Base-by-base conservation (phyloP, 2,329 filamentous ascomycete species). In the Purpureocillium lavendulum region DNA sequence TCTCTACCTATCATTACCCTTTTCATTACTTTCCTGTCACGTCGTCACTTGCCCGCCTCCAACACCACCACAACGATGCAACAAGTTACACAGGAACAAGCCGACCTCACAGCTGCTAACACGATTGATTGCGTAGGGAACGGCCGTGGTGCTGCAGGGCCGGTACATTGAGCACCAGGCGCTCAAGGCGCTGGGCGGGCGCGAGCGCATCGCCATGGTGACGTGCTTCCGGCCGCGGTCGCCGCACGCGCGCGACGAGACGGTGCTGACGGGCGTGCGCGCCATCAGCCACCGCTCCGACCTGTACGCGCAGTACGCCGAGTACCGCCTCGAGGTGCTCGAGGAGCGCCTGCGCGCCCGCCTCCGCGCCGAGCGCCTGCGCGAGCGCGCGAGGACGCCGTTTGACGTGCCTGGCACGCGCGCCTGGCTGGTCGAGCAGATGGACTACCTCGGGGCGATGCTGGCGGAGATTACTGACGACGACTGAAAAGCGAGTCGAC, bases 161-260 rank as follows among this genome's bases (percentile, higher is more conserved):
- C 68, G 79, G 16, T 82, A 83, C 58, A 79, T 84, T 44, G 71
- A 76, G 45, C 80, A 84, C 53, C 70, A 75, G 43, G 80, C 79
- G 2, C 65, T 81, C 14, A 71, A 69, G 11, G 73, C 77, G 9
- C 58, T 76, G 2, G 75, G 76, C 14, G 66, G 66, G 4, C 67
- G 69, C 17, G 80, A 83, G 55, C 71, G 79, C 28, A 81, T 84
- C 57, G 75, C 67, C 33, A 77, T 80, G 61, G 77, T 84, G 37
- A 84, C 80, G 0, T 77, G 75, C 4, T 82, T 82, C 61, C 69
- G 80, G 9, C 77, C 80, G 2, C 71, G 68, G 38, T 69, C 65
- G 16, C 63, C 77, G 2, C 61, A 60, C 15, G 51, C 75, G 32
- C 67, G 65, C 13, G 80, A 84, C 49, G 77, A 82, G 48, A 74